A percentile compares a stretch with the other conserved stretches of the same genome.
phyloP scores from a whole-genome alignment of 768 basidiomycete species.

The Aureoboletus auriporus region DNA sequence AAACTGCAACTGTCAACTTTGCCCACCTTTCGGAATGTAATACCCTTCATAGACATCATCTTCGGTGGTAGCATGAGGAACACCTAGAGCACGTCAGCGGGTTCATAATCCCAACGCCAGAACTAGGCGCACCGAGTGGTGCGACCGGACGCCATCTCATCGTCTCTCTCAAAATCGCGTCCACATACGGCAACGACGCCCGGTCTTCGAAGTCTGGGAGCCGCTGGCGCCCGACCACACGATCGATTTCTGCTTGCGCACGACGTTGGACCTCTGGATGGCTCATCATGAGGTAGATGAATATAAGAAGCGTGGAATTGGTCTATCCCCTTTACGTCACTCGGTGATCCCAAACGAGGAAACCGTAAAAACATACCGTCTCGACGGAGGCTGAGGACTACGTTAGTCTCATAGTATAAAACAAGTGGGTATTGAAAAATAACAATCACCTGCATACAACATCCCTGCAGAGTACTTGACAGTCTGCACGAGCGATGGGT shows the following conservation, averaged over 20 bases:
- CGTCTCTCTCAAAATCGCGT: slow-evolving; percentile 32
- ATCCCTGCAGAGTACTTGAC: slow-evolving; percentile 17
- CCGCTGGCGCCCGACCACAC: slow-evolving; percentile 23
- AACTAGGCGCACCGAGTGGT: slow-evolving; percentile 18
- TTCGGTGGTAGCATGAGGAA: slow-evolving; percentile 37
- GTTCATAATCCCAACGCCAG: background rate
- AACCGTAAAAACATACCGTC: slow-evolving; percentile 19
- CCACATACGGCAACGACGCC: slow-evolving; percentile 30
- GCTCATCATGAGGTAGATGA: slow-evolving; percentile 28
- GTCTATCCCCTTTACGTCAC: slow-evolving; percentile 18
- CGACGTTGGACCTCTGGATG: slow-evolving; percentile 24
- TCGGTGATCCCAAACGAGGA: background rate
- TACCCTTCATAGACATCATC: slow-evolving; percentile 37
- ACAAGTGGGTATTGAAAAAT: background rate
- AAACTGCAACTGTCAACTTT: background rate
- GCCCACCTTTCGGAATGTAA: slow-evolving; percentile 27
- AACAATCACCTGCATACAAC: slow-evolving; percentile 14
- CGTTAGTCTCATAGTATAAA: background rate
- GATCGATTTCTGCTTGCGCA: slow-evolving; percentile 31
- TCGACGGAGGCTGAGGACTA: slow-evolving; percentile 25
- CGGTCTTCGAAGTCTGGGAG: slow-evolving; percentile 31
- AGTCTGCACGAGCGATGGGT: slow-evolving; percentile 6
- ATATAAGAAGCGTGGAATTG: slow-evolving; percentile 17
- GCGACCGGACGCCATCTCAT: slow-evolving; percentile 26
- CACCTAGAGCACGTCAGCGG: slow-evolving; percentile 21